These are phyloP conservation scores for Alternaria arborescens DNA, from an alignment of 2,329 filamentous ascomycete genomes.

Conservation along the genomic window DNA sequence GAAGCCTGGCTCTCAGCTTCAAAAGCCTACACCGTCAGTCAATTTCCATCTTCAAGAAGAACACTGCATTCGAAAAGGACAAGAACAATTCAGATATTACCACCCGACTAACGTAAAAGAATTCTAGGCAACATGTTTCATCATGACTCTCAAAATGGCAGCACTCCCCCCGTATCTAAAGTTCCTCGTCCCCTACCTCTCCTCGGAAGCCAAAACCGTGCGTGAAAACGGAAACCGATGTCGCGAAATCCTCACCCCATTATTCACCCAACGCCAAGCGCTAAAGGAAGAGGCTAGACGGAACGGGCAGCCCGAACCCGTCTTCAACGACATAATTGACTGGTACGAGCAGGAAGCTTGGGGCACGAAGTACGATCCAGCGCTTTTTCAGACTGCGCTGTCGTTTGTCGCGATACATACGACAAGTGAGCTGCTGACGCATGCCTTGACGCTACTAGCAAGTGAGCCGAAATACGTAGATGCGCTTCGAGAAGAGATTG, in stretches of 20 bases:
- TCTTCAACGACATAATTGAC: slow-evolving; percentile 1
- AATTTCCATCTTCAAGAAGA: no score
- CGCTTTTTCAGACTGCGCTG: neutral
- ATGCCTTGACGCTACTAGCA: neutral
- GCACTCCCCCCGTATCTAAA: neutral
- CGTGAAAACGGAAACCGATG: neutral
- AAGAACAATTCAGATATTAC: no score
- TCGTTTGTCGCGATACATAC: slow-evolving; percentile 1
- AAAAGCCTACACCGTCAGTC: slow-evolving; percentile 40
- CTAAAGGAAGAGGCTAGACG: neutral
- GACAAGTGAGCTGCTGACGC: neutral
- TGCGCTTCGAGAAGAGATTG: neutral
- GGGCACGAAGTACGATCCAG: neutral
- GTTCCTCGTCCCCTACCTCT: neutral
- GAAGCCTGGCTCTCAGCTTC: slow-evolving; percentile 50
- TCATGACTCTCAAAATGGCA: neutral
- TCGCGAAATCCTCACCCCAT: neutral
- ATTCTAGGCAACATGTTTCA: no score
- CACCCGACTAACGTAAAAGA: neutral
- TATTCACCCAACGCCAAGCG: neutral
- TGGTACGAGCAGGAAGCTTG: neutral
- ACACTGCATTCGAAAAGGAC: no score
- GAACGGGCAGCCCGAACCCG: neutral
- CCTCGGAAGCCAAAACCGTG: neutral
- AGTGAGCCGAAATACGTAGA: neutral